Evolutionary conservation across 129 eudicot species (phyloP).

Genomic region (Oenanthe sinensis): DNA sequence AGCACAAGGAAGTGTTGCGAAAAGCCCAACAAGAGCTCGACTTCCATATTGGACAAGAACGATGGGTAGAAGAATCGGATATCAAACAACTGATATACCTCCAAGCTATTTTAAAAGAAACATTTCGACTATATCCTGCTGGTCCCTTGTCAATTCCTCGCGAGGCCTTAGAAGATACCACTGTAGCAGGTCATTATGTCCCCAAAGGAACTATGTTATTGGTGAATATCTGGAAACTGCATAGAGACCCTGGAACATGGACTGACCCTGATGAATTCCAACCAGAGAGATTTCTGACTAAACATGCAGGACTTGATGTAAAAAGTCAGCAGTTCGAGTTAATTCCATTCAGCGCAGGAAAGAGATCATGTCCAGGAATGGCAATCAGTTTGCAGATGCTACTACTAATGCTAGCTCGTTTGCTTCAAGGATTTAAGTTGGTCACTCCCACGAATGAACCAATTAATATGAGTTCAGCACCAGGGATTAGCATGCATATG

Average conservation of each 20-base stretch:
- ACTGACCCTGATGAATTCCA: neutral
- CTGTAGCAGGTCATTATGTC: slow-evolving; percentile 8
- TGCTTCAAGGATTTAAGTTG: slow-evolving; percentile 8
- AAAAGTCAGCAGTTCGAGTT: slow-evolving; percentile 3
- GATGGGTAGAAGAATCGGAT: slow-evolving; percentile 10
- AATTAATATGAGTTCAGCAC: slow-evolving; percentile 2
- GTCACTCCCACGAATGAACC: neutral
- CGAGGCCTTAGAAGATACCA: slow-evolving; percentile 8
- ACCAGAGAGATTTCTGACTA: slow-evolving; percentile 14
- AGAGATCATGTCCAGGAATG: slow-evolving; percentile 10
- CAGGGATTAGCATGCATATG: neutral
- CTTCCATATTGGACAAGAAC: slow-evolving; percentile 1
- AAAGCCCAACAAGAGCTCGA: slow-evolving; percentile 11
- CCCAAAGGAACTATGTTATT: slow-evolving; percentile 4
- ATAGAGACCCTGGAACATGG: slow-evolving; percentile 9
- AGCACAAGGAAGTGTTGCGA: neutral
- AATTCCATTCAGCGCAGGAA: slow-evolving; percentile 11
- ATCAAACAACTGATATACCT: slow-evolving; percentile 4
- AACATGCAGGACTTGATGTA: slow-evolving; percentile 10
- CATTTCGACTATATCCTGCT: slow-evolving; percentile 13
- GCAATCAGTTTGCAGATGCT: neutral
- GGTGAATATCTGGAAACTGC: slow-evolving; percentile 13
- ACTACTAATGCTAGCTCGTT: slow-evolving; percentile 4
- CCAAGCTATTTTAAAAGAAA: slow-evolving; percentile 19
- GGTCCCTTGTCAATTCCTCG: slow-evolving; percentile 9